Evolutionary conservation across 2,329 filamentous ascomycete species (phyloP), one percentile per base, ranked within the genome.

Genomic region (Bipolaris victoriae): DNA sequence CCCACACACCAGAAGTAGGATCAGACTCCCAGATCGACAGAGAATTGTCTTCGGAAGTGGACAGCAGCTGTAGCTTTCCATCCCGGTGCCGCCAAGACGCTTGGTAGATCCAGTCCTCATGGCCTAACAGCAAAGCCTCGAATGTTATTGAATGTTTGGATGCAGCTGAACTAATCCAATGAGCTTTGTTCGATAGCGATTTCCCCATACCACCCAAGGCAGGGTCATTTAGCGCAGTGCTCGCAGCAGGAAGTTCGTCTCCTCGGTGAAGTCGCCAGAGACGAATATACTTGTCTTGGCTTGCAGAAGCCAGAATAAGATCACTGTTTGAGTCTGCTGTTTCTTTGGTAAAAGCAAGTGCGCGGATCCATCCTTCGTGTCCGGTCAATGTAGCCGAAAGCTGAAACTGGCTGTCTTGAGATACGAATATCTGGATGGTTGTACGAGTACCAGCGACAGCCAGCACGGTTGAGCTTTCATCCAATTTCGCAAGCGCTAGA

Each of bases 101-200:
- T 54, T 90, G 96, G 77, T 97, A 98, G 55, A 99, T 94, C 95
- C 95, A 99, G 71, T 99, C 95, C 73, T 99, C 95, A 71, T 99
- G 95, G 7, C 95, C 95, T 2, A 99, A 85, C 5, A 99, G 84
- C 2, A 99, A 81, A 1, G 95, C 95, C 76, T 99, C 95, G 65
- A 99, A 98, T 0, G 92, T 96, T 54, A 97, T 83, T 6, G 90
- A 90, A 76, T 90, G 94, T 63, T 89, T 88, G 3, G 80, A 81
- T 0, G 78, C 80, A 40, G 57, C 24, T 2, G 85, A 82, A 40
- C 85, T 84, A 57, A 99, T 86, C 52, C 86, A 85, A 73, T 98
- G 90, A 0, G 90, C 89, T 77, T 97, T 98, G 76, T 97, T 98
- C 0, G 92, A 91, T 0, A 96, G 82, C 0, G 90, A 90, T 61